phyloP scores from a whole-genome alignment of 768 basidiomycete species.

The Melanogaster broomeanus region DNA sequence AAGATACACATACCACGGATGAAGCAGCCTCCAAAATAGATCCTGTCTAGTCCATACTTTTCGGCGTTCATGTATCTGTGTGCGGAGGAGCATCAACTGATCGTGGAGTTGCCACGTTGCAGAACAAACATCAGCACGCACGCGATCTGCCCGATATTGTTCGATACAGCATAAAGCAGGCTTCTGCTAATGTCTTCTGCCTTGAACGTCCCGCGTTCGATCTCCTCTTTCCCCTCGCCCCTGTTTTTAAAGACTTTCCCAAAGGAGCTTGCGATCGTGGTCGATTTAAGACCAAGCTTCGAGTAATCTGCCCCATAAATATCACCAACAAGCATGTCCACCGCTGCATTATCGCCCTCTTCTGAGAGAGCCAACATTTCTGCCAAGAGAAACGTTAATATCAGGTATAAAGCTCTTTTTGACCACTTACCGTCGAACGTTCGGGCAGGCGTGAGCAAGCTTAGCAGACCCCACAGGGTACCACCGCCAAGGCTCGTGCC shows the following conservation, averaged over 20 bases:
- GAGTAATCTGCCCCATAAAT: constrained; percentile 98
- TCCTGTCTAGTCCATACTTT: constrained; percentile 93
- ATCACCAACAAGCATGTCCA: constrained; percentile 99
- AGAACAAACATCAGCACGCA: constrained; percentile 47
- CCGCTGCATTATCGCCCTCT: constrained; percentile 86
- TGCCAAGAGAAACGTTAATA: constrained; percentile 35
- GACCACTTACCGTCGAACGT: constrained; percentile 88
- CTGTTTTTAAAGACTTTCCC: constrained; percentile 97
- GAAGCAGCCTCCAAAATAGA: constrained; percentile 99
- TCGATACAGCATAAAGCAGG: constrained; percentile 93
- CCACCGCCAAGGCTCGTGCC: constrained; percentile 98
- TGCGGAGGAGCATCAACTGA: constrained; percentile 14
- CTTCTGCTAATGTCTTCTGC: constrained; percentile 95
- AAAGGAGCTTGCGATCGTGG: constrained; percentile 97
- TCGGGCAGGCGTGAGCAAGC: constrained; percentile 90
- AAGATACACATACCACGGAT: constrained; percentile 76
- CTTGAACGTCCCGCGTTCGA: constrained; percentile 71
- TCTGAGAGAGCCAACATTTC: constrained; percentile 97
- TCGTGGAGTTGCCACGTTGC: background rate
- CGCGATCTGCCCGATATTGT: constrained; percentile 99
- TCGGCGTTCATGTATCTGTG: constrained; percentile 94
- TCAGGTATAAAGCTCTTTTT: background rate
- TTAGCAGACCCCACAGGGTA: constrained; percentile 95
- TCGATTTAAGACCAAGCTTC: constrained; percentile 94
- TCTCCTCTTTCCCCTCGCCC: constrained; percentile 36